These are phyloP conservation scores for Pseudocercospora fuligena DNA, from an alignment of 2,329 filamentous ascomycete species.

Conservation along the genomic window DNA sequence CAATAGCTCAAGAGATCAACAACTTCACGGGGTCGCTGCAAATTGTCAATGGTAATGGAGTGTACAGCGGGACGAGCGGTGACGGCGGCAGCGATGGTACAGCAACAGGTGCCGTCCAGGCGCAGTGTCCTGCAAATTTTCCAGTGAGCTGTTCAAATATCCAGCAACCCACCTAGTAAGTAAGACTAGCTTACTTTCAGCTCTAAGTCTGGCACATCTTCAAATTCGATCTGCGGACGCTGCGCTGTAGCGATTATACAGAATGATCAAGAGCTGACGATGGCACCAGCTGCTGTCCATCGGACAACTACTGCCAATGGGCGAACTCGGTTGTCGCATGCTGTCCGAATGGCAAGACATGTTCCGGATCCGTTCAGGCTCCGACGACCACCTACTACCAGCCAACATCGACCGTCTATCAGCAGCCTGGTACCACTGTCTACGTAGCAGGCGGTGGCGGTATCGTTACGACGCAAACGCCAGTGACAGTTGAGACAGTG, in stretches of 20 bases:
- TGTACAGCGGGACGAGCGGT: constrained; percentile 21
- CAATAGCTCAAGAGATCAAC: constrained; percentile 26
- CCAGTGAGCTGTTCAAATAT: constrained; percentile 50
- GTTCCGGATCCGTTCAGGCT: constrained; percentile 35
- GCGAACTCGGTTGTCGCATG: constrained; percentile 40
- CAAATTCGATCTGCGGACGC: background rate
- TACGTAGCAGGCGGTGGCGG: constrained; percentile 30
- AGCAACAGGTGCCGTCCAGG: constrained; percentile 36
- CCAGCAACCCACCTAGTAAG: constrained; percentile 50
- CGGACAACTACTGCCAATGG: constrained; percentile 39
- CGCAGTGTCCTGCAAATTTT: constrained; percentile 42
- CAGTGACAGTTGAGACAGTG: constrained; percentile 22
- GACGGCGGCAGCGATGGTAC: constrained; percentile 20
- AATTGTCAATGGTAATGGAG: constrained; percentile 32
- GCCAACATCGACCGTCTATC: constrained; percentile 29
- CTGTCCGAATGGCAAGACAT: constrained; percentile 40
- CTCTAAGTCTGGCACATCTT: constrained; percentile 4
- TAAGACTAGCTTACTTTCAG: background rate
- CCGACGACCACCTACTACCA: constrained; percentile 30
- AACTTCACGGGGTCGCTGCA: constrained; percentile 39
- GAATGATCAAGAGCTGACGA: background rate
- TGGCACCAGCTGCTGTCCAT: constrained; percentile 40
- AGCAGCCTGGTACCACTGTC: constrained; percentile 28
- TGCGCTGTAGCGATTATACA: too few species aligned
- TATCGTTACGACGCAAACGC: constrained; percentile 20